These are phyloP conservation scores for Seiridium cupressi DNA, from an alignment of 2,329 filamentous ascomycete genomes.

Conservation along the genomic window DNA sequence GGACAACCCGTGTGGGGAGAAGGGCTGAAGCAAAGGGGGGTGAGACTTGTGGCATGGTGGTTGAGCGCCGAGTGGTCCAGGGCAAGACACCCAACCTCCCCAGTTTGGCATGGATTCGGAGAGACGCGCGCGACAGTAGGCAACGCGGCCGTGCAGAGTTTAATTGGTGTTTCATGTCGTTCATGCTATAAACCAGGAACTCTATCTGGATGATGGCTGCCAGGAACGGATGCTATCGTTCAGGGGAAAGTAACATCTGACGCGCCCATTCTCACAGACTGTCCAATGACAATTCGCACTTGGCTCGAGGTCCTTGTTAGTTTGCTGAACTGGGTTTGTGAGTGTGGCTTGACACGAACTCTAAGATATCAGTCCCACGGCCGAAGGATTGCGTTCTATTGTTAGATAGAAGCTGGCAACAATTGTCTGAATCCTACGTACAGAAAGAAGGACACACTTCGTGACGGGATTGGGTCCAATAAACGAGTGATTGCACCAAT, in stretches of 20 bases:
- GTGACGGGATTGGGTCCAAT: background rate
- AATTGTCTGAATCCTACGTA: too few species aligned
- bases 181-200: slow-evolving; percentile 2
- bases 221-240: background rate
- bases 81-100: background rate
- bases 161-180: slow-evolving; percentile 9
- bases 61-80: too few species aligned
- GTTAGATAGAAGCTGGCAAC: background rate
- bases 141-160: slow-evolving; percentile 3
- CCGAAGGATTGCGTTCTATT: background rate
- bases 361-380: too few species aligned
- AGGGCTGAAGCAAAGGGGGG: background rate
- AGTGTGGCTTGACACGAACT: too few species aligned
- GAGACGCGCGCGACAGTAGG: slow-evolving; percentile 5
- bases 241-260: background rate
- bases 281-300: background rate
- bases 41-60: too few species aligned
- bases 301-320: background rate
- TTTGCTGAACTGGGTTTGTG: background rate
- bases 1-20: slow-evolving; percentile 2
- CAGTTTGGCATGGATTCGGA: background rate
- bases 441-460: background rate
- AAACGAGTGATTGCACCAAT: background rate
- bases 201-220: background rate
- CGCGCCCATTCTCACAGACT: background rate